Evolutionary conservation across 2,329 filamentous ascomycete genomes (phyloP), one percentile per base, ranked within the genome.

Genomic region (Exophiala spinifera): DNA sequence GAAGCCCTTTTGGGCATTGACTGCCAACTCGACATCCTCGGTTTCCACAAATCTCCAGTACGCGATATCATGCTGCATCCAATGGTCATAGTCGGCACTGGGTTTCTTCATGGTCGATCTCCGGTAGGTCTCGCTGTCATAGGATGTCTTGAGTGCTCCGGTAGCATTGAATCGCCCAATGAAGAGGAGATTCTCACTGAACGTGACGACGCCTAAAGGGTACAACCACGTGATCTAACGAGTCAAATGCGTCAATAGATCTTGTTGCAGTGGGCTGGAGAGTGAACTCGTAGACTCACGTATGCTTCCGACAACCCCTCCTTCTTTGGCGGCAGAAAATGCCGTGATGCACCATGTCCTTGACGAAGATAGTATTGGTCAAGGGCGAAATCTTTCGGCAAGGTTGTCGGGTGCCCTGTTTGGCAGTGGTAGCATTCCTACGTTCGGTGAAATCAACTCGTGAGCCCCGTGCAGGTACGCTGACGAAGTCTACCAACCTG

Each of bases 41-140:
- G 25, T 59, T 31, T 61, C 58, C 1, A 61, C 59, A 21, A 56
- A 53, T 20, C 56, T 46, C 56, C 56, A 61, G 25, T 61, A 61
- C 17, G 56, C 59, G 33, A 61, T 59, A n/a, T 61, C 59, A 42
- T 61, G 48, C 21, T 55, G 42, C 59, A 61, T 61, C 59, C 59
- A 61, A 23, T 49, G 49, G 36, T 61, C 56, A 25, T 61, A 59
- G 13, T 59, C 56, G 19, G 57, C 17, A 28, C 57, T 57, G 5
- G 59, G 53, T 34, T 59, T 59, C 36, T 47, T 40, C 45, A 56
- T 61, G 31, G 52, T 56, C 36, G 56, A 43, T 39, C 57, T 49
- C 43, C 59, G 53, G 43, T 61, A 61, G 3, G 59, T 61, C 57
- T 60, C 59, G 49, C 59, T 60, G 17, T 60, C 47, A 42, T 61